A percentile compares a stretch with the other conserved stretches of the same genome.
phyloP scores from a whole-genome alignment of 352 stramenopile genomes.

The Phytopythium ostracodes region DNA sequence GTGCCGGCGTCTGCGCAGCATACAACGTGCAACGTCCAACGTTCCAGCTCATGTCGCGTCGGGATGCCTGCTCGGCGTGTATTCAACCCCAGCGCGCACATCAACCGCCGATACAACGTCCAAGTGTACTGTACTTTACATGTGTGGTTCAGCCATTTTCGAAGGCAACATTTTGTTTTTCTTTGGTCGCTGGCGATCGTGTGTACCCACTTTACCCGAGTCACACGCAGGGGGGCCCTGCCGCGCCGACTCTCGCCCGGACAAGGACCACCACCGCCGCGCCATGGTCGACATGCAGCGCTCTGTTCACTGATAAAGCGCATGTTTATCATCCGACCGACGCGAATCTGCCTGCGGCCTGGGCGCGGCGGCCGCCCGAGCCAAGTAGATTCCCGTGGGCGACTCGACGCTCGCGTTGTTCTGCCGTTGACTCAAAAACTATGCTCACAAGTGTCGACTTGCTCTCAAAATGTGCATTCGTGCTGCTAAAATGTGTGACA shows the following conservation, averaged over 20 bases:
- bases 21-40: background rate
- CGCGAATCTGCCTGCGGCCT: background rate
- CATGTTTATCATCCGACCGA: background rate
- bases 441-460: background rate
- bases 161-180: background rate
- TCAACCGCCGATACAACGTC: too few species aligned
- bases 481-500: background rate
- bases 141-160: too few species aligned
- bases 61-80: background rate
- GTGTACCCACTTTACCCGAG: slow-evolving; percentile 1
- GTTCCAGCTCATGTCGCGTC: background rate
- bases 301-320: background rate
- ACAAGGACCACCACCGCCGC: too few species aligned
- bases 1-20: too few species aligned
- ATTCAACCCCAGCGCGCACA: background rate
- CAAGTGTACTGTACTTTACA: too few species aligned
- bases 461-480: background rate
- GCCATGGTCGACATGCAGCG: too few species aligned
- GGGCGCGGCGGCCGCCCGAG: background rate
- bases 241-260: background rate
- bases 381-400: background rate
- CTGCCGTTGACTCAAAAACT: background rate
- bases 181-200: background rate
- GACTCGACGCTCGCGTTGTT: background rate
- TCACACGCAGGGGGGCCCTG: background rate